Evolutionary conservation across 2,329 filamentous ascomycete species (phyloP).

Genomic region (Aureobasidium vineae): DNA sequence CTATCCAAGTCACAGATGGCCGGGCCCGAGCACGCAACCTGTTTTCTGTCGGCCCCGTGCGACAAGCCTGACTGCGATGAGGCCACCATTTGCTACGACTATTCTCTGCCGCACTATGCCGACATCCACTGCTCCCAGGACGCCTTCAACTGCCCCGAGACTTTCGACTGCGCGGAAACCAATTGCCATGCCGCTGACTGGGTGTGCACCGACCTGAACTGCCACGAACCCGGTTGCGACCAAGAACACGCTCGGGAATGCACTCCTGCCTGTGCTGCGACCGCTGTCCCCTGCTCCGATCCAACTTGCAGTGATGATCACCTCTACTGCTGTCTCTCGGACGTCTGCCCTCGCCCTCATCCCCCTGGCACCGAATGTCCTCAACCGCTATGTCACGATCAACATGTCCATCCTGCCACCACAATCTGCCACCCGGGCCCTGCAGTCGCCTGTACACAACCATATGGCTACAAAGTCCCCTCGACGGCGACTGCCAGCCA

Average conservation of each 20-base stretch:
- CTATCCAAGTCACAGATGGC: not conserved
- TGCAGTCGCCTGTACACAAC: conserved; percentile 6
- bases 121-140: conserved; percentile 8
- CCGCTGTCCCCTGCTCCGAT: conserved; percentile 11
- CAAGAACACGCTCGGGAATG: conserved; percentile 26
- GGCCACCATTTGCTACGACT: conserved; percentile 28
- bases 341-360: conserved; percentile 23
- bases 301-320: conserved; percentile 13
- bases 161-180: conserved; percentile 17
- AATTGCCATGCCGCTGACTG: conserved; percentile 17
- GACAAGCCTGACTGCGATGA: conserved; percentile 41
- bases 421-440: conserved; percentile 1
- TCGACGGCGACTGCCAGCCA: not conserved
- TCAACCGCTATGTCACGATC: conserved; percentile 4
- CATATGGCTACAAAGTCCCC: conserved; percentile 1
- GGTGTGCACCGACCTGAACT: conserved; percentile 4
- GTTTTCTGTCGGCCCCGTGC: conserved; percentile 31
- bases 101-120: conserved; percentile 15
- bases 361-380: not conserved
- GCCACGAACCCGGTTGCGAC: conserved; percentile 18
- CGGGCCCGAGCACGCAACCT: conserved; percentile 1
- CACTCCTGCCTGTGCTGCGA: conserved; percentile 16
- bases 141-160: conserved; percentile 4
- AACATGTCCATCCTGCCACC: not conserved
- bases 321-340: conserved; percentile 25